phyloP scores from a whole-genome alignment of 768 basidiomycete species.

The Mycena venus region DNA sequence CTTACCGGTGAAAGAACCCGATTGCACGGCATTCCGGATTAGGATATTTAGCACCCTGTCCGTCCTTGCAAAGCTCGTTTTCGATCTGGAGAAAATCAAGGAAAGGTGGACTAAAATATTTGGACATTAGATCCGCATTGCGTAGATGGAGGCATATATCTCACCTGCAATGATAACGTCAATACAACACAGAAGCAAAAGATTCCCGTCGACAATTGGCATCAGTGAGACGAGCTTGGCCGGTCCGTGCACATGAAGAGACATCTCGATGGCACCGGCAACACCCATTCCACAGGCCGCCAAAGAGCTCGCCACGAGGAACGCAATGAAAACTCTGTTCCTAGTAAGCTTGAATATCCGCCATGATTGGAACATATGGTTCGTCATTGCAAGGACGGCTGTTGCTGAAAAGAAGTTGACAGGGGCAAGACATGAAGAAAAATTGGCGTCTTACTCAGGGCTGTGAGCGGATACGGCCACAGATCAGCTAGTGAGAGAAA shows the following conservation, averaged over 20 bases:
- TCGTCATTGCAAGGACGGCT: conserved; percentile 9
- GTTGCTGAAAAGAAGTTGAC: not conserved
- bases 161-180: conserved; percentile 3
- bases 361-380: conserved; percentile 10
- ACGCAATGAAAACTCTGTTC: not conserved
- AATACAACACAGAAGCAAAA: not conserved
- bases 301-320: not conserved
- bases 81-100: not conserved
- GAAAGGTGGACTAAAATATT: not conserved
- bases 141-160: not conserved
- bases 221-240: not conserved
- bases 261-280: not conserved
- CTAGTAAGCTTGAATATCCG: conserved; percentile 3
- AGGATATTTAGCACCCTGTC: conserved; percentile 6
- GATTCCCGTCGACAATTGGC: not conserved
- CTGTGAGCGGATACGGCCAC: conserved; percentile 11
- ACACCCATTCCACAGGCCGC: not conserved
- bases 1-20: conserved; percentile 13
- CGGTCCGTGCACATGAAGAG: not conserved
- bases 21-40: conserved; percentile 10
- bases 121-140: not conserved
- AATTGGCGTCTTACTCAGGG: not conserved
- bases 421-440: not conserved
- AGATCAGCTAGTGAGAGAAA: not conserved
- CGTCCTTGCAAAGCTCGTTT: conserved; percentile 5